phyloP scores from a whole-genome alignment of 192 early-diverging fungal species.

The Phycomyces blakesleeanus region DNA sequence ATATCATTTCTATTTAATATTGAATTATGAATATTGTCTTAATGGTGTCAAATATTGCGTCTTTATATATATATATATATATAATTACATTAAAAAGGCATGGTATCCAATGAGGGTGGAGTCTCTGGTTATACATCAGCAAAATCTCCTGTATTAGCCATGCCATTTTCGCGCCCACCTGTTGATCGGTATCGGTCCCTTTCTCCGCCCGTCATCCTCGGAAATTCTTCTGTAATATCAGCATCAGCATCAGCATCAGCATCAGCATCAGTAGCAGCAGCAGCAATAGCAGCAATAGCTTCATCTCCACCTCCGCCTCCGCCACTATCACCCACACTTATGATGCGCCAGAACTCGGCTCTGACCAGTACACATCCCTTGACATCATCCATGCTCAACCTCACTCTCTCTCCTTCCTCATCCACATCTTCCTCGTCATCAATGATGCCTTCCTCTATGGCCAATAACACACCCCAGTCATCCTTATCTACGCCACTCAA shows the following conservation, averaged over 20 bases:
- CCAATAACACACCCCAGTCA: slow-evolving; percentile 1
- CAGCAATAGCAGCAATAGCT: not conserved
- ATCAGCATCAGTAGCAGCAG: not conserved
- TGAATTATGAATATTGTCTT: too few species aligned
- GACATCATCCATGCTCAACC: slow-evolving; percentile 29
- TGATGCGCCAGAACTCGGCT: slow-evolving; percentile 15
- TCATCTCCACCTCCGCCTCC: slow-evolving; percentile 12
- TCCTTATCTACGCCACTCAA: not conserved
- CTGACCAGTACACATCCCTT: slow-evolving; percentile 13
- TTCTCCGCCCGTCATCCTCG: not conserved
- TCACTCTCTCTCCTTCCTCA: slow-evolving; percentile 23
- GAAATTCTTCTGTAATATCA: too few species aligned
- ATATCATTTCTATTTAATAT: too few species aligned
- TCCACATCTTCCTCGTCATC: slow-evolving; percentile 15
- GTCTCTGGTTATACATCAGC: not conserved
- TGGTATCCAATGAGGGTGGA: not conserved
- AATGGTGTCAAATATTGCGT: slow-evolving; percentile 1
- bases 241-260: not conserved
- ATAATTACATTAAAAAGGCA: not conserved
- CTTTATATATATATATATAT: not conserved
- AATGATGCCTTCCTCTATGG: not conserved
- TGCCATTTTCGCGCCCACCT: not conserved
- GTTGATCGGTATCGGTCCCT: slow-evolving; percentile 14
- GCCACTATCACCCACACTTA: slow-evolving; percentile 6
- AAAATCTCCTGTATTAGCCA: not conserved